phyloP scores from a whole-genome alignment of 1,139 yeast genomes.

The Nakaseomyces delphensis region DNA sequence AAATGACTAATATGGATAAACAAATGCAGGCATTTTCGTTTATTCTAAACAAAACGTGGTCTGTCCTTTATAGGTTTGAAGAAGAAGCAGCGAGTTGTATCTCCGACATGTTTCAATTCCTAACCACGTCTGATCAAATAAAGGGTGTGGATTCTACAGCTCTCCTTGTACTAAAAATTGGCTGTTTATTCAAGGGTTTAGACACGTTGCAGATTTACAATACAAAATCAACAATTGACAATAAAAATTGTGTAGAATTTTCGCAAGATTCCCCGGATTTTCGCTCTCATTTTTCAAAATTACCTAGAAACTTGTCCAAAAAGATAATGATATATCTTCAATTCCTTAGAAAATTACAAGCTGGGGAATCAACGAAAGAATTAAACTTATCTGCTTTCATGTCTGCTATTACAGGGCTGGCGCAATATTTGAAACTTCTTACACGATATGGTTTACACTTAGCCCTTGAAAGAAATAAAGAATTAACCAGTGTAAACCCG shows the following conservation, averaged over 20 bases:
- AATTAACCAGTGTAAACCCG: conserved; percentile 50
- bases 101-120: conserved; percentile 82
- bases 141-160: conserved; percentile 71
- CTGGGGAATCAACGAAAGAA: conserved; percentile 24
- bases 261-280: conserved; percentile 2
- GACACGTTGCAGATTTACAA: conserved; percentile 38
- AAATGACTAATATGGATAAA: conserved; percentile 52
- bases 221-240: background rate
- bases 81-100: conserved; percentile 89
- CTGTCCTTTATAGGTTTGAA: conserved; percentile 78
- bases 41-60: conserved; percentile 76
- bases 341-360: conserved; percentile 50
- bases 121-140: conserved; percentile 65
- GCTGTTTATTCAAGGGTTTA: conserved; percentile 67
- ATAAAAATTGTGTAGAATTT: background rate
- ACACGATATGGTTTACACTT: conserved; percentile 73
- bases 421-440: conserved; percentile 81
- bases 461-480: conserved; percentile 59
- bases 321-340: conserved; percentile 71
- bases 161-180: conserved; percentile 62
- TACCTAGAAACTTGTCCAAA: conserved; percentile 82
- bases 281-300: conserved; percentile 42
- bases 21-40: conserved; percentile 46
- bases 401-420: conserved; percentile 82
- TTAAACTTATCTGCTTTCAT: conserved; percentile 52